These are phyloP conservation scores for Pyrus hybrid DNA, from an alignment of 331 rosid genomes.

Conservation along the genomic window DNA sequence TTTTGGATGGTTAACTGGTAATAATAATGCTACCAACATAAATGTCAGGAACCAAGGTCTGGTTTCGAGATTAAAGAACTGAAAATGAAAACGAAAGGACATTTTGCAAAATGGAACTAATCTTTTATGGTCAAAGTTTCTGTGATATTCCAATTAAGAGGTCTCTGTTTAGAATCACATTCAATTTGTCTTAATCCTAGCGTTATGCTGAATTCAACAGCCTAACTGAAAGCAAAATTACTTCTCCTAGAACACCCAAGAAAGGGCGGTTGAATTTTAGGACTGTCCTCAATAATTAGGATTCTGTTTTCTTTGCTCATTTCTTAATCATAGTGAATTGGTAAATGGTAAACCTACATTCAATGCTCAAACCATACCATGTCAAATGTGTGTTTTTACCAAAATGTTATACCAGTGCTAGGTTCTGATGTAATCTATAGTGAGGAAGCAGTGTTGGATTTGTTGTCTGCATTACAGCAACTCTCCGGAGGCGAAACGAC, in stretches of 20 bases:
- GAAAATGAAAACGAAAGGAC: not conserved
- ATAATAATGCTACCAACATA: not conserved
- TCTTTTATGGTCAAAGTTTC: not conserved
- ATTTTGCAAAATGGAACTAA: not conserved
- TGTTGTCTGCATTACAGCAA: constrained; percentile 53
- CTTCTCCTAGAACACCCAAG: not conserved
- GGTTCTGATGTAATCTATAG: constrained; percentile 91
- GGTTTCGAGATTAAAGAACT: not conserved
- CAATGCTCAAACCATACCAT: not conserved
- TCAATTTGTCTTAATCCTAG: not conserved
- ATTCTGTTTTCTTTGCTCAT: not conserved
- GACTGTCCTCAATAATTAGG: too few species aligned
- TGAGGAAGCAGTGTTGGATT: constrained; percentile 64
- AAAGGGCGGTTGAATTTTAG: not conserved
- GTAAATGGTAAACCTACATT: not conserved
- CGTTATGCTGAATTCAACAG: not conserved
- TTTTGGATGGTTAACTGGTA: not conserved
- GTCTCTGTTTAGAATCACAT: not conserved
- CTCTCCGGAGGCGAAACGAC: constrained; percentile 70
- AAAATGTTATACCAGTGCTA: constrained; percentile 35
- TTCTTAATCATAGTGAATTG: not conserved
- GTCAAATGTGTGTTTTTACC: not conserved
- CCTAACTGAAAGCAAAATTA: too few species aligned
- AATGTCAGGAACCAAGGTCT: not conserved
- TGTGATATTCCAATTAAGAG: not conserved